These are phyloP conservation scores for Ottelia alismoides DNA, from an alignment of 106 monocot species.

Conservation along the genomic window DNA sequence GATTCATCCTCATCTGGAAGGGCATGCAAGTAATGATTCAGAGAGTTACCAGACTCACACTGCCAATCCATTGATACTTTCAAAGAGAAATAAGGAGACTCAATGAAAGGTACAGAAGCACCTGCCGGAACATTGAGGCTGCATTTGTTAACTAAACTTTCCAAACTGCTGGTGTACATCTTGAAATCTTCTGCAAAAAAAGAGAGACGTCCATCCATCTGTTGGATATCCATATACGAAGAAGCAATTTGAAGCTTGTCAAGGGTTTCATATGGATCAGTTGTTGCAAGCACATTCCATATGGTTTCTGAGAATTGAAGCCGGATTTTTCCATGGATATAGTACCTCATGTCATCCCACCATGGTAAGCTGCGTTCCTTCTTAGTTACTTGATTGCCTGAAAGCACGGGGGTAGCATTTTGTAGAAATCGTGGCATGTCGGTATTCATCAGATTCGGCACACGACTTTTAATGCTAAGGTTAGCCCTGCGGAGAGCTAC, in stretches of 20 bases:
- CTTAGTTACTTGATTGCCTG: constrained; percentile 37
- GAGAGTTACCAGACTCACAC: constrained; percentile 81
- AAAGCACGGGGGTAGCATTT: constrained; percentile 1
- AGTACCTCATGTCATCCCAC: constrained; percentile 99
- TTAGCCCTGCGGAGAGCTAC: constrained; percentile 88
- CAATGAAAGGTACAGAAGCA: constrained; percentile 43
- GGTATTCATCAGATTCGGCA: no score
- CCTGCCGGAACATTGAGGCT: constrained; percentile 44
- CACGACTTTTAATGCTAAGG: no score
- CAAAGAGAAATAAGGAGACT: constrained; percentile 54
- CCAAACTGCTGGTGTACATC: constrained; percentile 58
- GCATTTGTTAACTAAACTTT: constrained; percentile 56
- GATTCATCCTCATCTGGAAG: constrained; percentile 76
- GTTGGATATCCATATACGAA: constrained; percentile 74
- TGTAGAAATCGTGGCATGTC: no score
- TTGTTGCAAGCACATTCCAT: constrained; percentile 73
- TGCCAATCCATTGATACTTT: constrained; percentile 92
- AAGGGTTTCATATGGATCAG: constrained; percentile 78
- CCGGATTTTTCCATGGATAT: constrained; percentile 76
- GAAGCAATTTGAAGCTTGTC: constrained; percentile 64
- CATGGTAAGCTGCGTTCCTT: constrained; percentile 93
- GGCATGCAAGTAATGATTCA: constrained; percentile 89
- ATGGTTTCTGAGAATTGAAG: constrained; percentile 56
- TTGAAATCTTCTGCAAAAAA: constrained; percentile 59
- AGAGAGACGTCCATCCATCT: constrained; percentile 73